Conservation (phyloP, 768 basidiomycete genomes). For the Holtermanniella nyarrowii region DNA sequence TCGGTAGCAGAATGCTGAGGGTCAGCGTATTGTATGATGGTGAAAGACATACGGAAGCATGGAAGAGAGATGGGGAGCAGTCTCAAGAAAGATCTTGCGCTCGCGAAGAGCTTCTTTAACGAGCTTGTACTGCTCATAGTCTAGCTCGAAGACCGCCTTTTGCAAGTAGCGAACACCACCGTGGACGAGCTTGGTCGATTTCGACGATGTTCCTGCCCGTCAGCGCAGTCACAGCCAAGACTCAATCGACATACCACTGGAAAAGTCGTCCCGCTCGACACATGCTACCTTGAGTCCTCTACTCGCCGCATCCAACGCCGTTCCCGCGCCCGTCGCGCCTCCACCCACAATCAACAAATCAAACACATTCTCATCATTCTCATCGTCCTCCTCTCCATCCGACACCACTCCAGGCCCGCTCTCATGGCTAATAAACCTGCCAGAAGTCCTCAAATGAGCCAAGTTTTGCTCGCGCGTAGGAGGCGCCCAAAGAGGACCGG, state of each 20-base stretch:
- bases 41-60: conserved; percentile 60
- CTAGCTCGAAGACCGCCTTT: conserved; percentile 88
- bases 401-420: conserved; percentile 22
- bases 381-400: conserved; percentile 17
- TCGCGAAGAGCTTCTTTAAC: conserved; percentile 92
- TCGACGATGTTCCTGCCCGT: conserved; percentile 73
- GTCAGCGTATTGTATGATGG: background rate
- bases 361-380: conserved; percentile 50
- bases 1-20: conserved; percentile 75
- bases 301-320: conserved; percentile 90
- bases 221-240: background rate
- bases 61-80: conserved; percentile 79
- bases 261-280: conserved; percentile 87
- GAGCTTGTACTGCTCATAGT: conserved; percentile 72
- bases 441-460: conserved; percentile 37
- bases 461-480: conserved; percentile 41
- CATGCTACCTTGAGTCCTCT: conserved; percentile 84
- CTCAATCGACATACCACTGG: conserved; percentile 52
- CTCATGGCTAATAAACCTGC: conserved; percentile 21
- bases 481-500: conserved; percentile 42
- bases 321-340: conserved; percentile 90
- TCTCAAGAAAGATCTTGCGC: conserved; percentile 84
- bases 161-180: conserved; percentile 96
- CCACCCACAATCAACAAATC: conserved; percentile 82
- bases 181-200: conserved; percentile 96